These are phyloP conservation scores for Simmondsia chinensis DNA, from an alignment of 148 eudicot genomes.

Conservation along the genomic window DNA sequence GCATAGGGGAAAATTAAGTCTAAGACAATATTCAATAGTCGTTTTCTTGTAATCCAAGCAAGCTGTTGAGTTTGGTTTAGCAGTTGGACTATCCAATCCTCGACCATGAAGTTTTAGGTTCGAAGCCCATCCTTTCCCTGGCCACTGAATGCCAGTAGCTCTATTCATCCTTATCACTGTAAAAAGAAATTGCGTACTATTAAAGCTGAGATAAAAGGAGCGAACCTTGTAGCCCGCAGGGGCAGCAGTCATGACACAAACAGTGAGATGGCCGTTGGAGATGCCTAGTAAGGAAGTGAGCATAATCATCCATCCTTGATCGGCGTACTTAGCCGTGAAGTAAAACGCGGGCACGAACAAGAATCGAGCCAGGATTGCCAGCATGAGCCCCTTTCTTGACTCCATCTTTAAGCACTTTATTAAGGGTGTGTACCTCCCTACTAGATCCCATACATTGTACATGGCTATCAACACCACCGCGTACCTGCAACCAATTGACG, in stretches of 20 bases:
- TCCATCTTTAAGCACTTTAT: constrained; percentile 20
- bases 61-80: too few relatives aligned
- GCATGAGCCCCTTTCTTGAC: constrained; percentile 37
- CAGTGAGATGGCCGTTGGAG: constrained; percentile 76
- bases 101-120: too few relatives aligned
- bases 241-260: constrained; percentile 58
- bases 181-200: too few relatives aligned
- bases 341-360: constrained; percentile 53
- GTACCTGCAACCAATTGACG: constrained; percentile 30
- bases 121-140: too few relatives aligned
- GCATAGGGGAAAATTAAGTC: too few relatives aligned
- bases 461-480: constrained; percentile 52
- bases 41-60: too few relatives aligned
- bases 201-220: too few relatives aligned
- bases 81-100: too few relatives aligned
- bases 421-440: constrained; percentile 45
- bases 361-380: constrained; percentile 29
- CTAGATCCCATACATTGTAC: constrained; percentile 52
- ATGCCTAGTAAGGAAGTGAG: constrained; percentile 49
- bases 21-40: too few relatives aligned
- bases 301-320: constrained; percentile 76
- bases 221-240: constrained; percentile 70
- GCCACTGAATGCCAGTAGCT: too few relatives aligned
- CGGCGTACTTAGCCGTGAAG: constrained; percentile 70
- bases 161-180: too few relatives aligned